Base-by-base conservation (phyloP, 805 yeast genomes). In the Kockiozyma suomiensis region DNA sequence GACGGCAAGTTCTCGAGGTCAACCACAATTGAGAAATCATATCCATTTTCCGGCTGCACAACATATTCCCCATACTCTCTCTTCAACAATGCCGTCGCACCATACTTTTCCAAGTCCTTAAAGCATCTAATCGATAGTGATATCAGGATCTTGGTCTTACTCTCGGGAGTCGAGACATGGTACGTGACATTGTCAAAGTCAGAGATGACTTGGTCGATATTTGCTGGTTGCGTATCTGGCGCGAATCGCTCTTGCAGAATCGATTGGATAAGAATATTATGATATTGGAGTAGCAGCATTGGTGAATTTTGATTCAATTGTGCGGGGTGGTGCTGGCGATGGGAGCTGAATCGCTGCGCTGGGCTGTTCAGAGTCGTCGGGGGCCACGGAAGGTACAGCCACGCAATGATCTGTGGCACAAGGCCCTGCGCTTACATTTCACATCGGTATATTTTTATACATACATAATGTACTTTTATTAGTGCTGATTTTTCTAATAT, bases 131-230 rank as follows among this genome's bases (percentile, higher is more conserved):
- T 82, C 64, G 81, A 82, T 54, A 90, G 78, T 25, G 94, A 87
- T 26, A 90, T 76, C 65, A 87, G 76, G 59, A 90, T 75, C 72
- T 81, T 69, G 37, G 85, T 74, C 76, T 87, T 89, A 61, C 84
- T 79, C 66, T 85, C 91, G 1, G 92, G 89, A n/a, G 96, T 93
- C 50, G 96, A 87, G 62, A 94, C 79, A 74, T 93, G 98, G 75
- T 88, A 92, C 32, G 94, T 88, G 51, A 97, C 96, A 76, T 90
- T 90, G 75, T 94, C 99, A 69, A 94, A 94, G 77, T 94, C 99
- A 41, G 96, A 86, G 64, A 94, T 83, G 63, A 93, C 85, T 73
- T 97, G 84, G 75, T 94, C 97, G 64, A 90, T 78, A 26, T 67
- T 23, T 19, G 62, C 53, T 38, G 67, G 59, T 32, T 59, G 62